These are phyloP conservation scores for Vaucheria bursata DNA, from an alignment of 352 stramenopile species.

Conservation along the genomic window DNA sequence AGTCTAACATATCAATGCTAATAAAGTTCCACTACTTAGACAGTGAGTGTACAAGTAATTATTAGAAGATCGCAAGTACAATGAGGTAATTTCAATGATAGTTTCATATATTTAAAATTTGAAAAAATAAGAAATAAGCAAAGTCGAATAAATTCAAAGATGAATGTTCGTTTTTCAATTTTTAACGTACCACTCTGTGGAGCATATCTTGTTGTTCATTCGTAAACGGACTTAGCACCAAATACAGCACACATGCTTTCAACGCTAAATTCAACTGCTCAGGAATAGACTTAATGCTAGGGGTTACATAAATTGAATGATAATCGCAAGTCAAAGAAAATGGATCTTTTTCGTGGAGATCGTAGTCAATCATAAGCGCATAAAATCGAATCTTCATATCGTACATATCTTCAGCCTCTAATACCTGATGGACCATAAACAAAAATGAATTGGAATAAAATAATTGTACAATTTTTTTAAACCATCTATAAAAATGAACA, in stretches of 20 bases:
- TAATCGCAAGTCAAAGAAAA: slow-evolving; percentile 79
- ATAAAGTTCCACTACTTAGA: no score
- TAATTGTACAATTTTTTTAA: no score
- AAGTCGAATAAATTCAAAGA: no score
- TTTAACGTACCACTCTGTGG: slow-evolving; percentile 57
- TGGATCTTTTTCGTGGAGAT: slow-evolving; percentile 85
- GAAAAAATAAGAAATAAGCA: no score
- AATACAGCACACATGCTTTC: slow-evolving; percentile 61
- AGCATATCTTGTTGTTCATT: slow-evolving; percentile 71
- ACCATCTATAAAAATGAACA: no score
- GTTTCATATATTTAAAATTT: no score
- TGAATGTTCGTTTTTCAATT: no score
- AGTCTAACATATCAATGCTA: no score
- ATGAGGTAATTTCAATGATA: no score
- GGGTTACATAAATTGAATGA: slow-evolving; percentile 65
- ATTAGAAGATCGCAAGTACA: no score
- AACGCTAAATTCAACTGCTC: slow-evolving; percentile 57
- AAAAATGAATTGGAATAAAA: no score
- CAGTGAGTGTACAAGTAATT: no score
- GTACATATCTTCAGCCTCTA: slow-evolving; percentile 86
- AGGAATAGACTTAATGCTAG: slow-evolving; percentile 37
- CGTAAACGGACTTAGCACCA: slow-evolving; percentile 60
- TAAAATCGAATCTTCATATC: slow-evolving; percentile 91
- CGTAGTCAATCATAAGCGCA: slow-evolving; percentile 86
- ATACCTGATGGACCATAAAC: slow-evolving; percentile 17